Evolutionary conservation across 208 protist species (phyloP).

Genomic region (Herpetomonas tarakana): DNA sequence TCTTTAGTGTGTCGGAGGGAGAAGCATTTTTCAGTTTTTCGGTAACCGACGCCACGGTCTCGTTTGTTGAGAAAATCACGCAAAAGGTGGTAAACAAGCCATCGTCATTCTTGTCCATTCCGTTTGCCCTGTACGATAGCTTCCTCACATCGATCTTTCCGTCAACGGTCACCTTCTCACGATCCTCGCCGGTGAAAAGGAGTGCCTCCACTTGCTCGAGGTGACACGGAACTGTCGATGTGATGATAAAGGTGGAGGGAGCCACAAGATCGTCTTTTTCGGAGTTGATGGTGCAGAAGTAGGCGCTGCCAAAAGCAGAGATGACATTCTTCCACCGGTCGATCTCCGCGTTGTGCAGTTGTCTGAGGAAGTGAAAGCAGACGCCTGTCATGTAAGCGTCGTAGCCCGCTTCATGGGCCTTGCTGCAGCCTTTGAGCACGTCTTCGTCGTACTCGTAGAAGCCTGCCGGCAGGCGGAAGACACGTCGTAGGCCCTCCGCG

Average conservation of each 20-base stretch:
- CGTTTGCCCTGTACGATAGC: constrained; percentile 10
- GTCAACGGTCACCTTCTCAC: not conserved
- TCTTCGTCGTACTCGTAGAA: constrained; percentile 56
- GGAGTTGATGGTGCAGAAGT: constrained; percentile 17
- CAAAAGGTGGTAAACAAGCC: constrained; percentile 15
- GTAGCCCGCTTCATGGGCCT: constrained; percentile 66
- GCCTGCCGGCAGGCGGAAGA: constrained; percentile 36
- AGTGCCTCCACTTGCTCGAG: constrained; percentile 17
- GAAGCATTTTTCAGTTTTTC: not conserved
- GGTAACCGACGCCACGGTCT: not conserved
- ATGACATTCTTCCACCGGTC: constrained; percentile 38
- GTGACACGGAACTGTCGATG: constrained; percentile 1
- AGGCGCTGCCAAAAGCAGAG: constrained; percentile 41
- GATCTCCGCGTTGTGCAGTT: constrained; percentile 11
- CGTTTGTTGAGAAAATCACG: constrained; percentile 3
- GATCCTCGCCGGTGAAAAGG: constrained; percentile 17
- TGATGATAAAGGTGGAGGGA: constrained; percentile 18
- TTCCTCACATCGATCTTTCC: constrained; percentile 13
- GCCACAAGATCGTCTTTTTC: constrained; percentile 7
- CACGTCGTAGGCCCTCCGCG: constrained; percentile 3
- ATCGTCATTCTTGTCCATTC: not conserved
- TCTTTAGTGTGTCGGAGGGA: not conserved
- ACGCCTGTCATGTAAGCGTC: constrained; percentile 83
- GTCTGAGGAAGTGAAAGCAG: constrained; percentile 21
- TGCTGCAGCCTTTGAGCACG: constrained; percentile 11